Evolutionary conservation across 106 monocot species (phyloP).

Genomic region (Acorus gramineus): DNA sequence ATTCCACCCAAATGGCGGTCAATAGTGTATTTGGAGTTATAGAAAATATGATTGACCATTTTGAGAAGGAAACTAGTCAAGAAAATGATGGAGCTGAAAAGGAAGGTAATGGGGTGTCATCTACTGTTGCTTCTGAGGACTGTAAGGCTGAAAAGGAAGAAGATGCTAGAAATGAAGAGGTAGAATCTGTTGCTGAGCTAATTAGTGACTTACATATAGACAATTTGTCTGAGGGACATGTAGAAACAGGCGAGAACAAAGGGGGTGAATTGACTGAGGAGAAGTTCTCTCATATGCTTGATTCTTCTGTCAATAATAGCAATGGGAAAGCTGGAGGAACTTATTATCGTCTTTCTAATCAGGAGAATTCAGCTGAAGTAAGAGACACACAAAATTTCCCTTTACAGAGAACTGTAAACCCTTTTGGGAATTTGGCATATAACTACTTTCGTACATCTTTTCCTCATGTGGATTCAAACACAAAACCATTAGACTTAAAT

Average conservation of each 20-base stretch:
- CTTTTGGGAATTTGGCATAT: conserved; percentile 43
- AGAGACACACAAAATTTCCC: conserved; percentile 14
- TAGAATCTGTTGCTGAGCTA: conserved; percentile 8
- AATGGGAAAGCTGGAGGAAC: conserved; percentile 4
- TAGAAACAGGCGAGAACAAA: conserved; percentile 2
- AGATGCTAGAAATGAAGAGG: conserved; percentile 1
- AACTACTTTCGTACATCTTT: conserved; percentile 28
- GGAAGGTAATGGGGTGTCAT: conserved; percentile 13
- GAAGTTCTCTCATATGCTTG: conserved; percentile 1
- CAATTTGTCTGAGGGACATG: conserved; percentile 5
- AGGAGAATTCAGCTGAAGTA: conserved; percentile 10
- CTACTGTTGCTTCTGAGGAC: conserved; percentile 2
- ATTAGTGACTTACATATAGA: conserved; percentile 5
- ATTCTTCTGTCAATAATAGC: conserved; percentile 13
- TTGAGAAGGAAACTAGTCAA: conserved; percentile 54
- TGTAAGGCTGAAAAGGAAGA: conserved; percentile 7
- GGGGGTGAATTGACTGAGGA: conserved; percentile 6
- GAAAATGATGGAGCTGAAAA: conserved; percentile 16
- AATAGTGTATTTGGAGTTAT: conserved; percentile 94
- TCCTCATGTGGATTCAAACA: conserved; percentile 19
- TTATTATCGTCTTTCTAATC: conserved; percentile 7
- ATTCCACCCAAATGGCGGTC: conserved; percentile 94
- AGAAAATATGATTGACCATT: conserved; percentile 92
- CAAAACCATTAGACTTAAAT: conserved; percentile 25
- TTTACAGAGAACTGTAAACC: conserved; percentile 18